Percentiles rank a stretch among this genome's conserved stretches.
These are phyloP conservation scores for Cerioporus squamosus DNA, from an alignment of 1,284 basidiomycete genomes.

Conservation along the genomic window DNA sequence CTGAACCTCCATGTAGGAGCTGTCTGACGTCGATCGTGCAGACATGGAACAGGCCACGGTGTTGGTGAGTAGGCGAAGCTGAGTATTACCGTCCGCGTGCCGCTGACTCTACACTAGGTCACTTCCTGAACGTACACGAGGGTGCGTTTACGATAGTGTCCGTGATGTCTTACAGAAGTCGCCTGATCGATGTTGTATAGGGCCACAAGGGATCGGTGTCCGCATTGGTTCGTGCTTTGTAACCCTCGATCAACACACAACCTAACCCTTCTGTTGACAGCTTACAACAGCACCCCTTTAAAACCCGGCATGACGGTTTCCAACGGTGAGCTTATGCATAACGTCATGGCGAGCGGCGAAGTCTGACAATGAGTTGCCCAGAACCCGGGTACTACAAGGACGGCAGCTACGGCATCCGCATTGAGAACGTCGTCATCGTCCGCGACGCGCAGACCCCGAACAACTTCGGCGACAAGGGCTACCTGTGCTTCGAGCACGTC, in stretches of 20 bases:
- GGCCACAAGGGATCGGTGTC: conserved; percentile 87
- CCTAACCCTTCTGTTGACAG: conserved; percentile 36
- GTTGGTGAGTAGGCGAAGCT: conserved; percentile 52
- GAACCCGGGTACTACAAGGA: conserved; percentile 96
- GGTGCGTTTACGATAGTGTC: conserved; percentile 36
- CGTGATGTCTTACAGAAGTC: background rate
- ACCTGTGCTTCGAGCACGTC: conserved; percentile 82
- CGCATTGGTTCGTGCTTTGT: conserved; percentile 56
- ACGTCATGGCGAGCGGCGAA: background rate
- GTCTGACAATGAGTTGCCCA: conserved; percentile 24
- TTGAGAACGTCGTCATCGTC: conserved; percentile 88
- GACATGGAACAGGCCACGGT: conserved; percentile 93
- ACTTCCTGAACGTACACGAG: conserved; percentile 94
- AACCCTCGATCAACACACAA: background rate
- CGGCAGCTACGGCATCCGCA: conserved; percentile 91
- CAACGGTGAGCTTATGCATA: conserved; percentile 62
- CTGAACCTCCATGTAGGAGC: background rate
- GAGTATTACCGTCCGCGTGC: too few species aligned
- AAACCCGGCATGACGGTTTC: conserved; percentile 89
- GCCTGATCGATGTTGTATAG: conserved; percentile 27
- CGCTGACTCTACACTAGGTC: conserved; percentile 41
- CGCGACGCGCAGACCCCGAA: conserved; percentile 73
- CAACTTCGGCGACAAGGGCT: conserved; percentile 87
- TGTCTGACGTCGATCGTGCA: conserved; percentile 9
- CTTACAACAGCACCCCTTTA: conserved; percentile 69